Evolutionary conservation across 192 early-diverging fungal species (phyloP), one percentile per base, ranked within the genome.

Genomic region (Physocladia obscura): DNA sequence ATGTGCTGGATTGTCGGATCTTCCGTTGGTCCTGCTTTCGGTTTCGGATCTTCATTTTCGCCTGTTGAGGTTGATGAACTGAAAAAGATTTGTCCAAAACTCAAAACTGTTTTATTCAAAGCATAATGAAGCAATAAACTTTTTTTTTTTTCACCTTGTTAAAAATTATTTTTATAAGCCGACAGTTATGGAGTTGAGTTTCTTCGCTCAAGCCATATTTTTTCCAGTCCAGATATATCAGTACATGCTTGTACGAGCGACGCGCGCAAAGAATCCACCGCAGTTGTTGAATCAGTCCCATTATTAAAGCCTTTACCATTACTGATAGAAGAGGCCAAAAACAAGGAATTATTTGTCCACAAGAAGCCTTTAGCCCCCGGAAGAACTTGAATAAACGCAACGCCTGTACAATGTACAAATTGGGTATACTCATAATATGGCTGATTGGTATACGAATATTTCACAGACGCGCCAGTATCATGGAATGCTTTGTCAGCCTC

Each of bases 301-400:
- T 48, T 69, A 17, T 21, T 47, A 24, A 15, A 19, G n/a, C 70
- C 75, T 4, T 48, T 57, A 31, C 62, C 44, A 19, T 49, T 56
- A 26, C 26, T 36, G n/a, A 19, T 30, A n/a, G 24, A 17, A 11
- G 69, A 68, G 17, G 44, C 44, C 59, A 87, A 78, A 49, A 75
- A 77, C 49, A 95, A 71, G 29, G 91, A 80, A 73, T 98, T 98
- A 67, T 91, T 91, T 17, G 93, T 84, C 94, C 94, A 98, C 49
- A 88, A 81, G 52, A 94, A 94, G n/a, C 89, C 90, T 61, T 84
- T 75, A n/a, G n/a, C n/a, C 2, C 85, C 85, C 2, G 77, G 62
- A 4, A 70, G 49, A 26, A 98, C 92, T 70, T 97, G 95, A 47
- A 98, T 87, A 82, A 97, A 96, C 1, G 93, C 94, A 5, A 91